Evolutionary conservation across 371 early-diverging fungal species (phyloP), one percentile per base, ranked within the genome.

Genomic region (Mucor plumbeus): DNA sequence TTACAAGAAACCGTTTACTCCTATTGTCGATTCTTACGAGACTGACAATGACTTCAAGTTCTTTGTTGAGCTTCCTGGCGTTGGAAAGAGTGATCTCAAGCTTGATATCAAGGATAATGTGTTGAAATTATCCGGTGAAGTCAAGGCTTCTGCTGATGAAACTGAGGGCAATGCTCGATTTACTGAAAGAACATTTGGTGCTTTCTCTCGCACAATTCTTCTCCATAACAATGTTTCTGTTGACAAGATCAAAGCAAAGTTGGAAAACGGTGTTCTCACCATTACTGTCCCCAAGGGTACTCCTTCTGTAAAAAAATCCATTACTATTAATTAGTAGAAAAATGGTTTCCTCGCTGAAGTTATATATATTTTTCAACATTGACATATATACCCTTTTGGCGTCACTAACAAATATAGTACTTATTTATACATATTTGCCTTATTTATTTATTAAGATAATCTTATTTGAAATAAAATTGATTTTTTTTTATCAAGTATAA

Each of bases 41-140:
- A 55, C 54, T 15, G 67, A 67, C 7, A 44, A 41, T 14, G 67
- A 61, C 4, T 67, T 67, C 31, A 60, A 61, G n/a, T 40, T 67
- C 31, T 61, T 35, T 61, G 61, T 67, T 36, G 67, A 67, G 11
- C 59, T 67, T 50, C 67, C 67, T 35, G 67, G 67, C 61, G 44
- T 67, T 5, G 26, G 54, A 19, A 67, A 67, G 36, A 40, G 53
- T 17, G 61, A 67, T 31, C 17, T 61, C 31, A 61, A 67, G 34
- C 17, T 67, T 5, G 67, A 61, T 17, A 40, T 67, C 35, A 67
- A 67, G 54, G 67, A 67, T 17, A 61, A 67, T 6, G 19, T 61
- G 58, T 69, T 76, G 38, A 65, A 7, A 3, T 55, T 55, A n/a
- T 55, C 55, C 2, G 55, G 34, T 0, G n/a, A 55, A 9, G 17